Conservation (phyloP, 1,284 basidiomycete species). For the Trametes polyzona region DNA sequence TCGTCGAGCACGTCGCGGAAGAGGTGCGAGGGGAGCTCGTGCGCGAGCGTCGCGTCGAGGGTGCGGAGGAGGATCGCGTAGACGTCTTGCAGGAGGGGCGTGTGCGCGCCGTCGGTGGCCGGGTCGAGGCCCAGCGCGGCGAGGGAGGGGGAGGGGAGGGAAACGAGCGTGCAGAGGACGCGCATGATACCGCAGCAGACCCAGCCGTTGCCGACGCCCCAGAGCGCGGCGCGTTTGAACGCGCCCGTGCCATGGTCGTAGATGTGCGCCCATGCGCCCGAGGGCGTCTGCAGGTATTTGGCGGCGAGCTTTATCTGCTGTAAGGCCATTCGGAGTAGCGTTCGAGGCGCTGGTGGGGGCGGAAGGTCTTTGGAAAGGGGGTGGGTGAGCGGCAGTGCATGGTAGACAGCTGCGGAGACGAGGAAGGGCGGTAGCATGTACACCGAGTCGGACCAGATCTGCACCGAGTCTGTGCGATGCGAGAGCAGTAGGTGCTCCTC, state of each 20-base stretch:
- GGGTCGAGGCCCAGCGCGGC: neutral
- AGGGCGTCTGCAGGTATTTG: slow-evolving; percentile 20
- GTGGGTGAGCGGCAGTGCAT: neutral
- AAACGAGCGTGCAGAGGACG: slow-evolving; percentile 17
- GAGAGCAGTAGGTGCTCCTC: slow-evolving; percentile 18
- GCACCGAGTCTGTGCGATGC: slow-evolving; percentile 27
- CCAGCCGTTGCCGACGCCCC: slow-evolving; percentile 36
- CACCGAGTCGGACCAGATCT: slow-evolving; percentile 33
- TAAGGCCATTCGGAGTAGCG: slow-evolving; percentile 20
- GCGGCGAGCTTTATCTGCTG: slow-evolving; percentile 29
- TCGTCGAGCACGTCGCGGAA: slow-evolving; percentile 34
- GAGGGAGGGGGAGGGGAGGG: neutral
- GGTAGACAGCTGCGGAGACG: slow-evolving; percentile 23
- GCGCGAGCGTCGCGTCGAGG: slow-evolving; percentile 21
- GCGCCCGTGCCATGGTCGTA: slow-evolving; percentile 22
- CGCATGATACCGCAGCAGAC: slow-evolving; percentile 32
- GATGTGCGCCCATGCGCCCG: slow-evolving; percentile 31
- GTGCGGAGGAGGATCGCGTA: slow-evolving; percentile 25
- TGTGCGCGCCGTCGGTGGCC: neutral
- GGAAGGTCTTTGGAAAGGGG: neutral
- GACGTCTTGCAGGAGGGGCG: slow-evolving; percentile 6
- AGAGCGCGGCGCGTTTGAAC: slow-evolving; percentile 27
- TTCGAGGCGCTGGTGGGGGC: neutral
- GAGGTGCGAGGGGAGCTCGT: slow-evolving; percentile 26
- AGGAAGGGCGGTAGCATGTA: slow-evolving; percentile 34